A percentile compares a stretch with the other conserved stretches of the same genome.
Conservation (phyloP, 1,284 basidiomycete genomes). For the Malassezia caprae region DNA sequence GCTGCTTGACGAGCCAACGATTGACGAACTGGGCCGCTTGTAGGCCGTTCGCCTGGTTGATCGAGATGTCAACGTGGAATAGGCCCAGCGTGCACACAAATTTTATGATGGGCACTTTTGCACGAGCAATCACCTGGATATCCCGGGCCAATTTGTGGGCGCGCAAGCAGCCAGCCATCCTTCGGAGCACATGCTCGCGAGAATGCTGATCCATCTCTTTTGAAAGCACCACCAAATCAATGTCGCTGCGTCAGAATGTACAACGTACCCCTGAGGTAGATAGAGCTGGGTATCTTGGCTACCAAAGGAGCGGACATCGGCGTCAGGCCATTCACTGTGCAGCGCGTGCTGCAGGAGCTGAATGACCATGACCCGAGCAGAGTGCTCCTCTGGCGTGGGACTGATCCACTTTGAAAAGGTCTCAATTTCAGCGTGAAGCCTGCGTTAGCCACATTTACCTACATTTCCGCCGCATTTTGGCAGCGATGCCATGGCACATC, state of each 20-base stretch:
- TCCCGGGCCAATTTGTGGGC: conserved; percentile 52
- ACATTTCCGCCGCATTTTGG: conserved; percentile 58
- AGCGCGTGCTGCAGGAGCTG: conserved; percentile 64
- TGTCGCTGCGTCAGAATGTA: conserved; percentile 52
- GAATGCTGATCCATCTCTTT: conserved; percentile 46
- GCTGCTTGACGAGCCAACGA: conserved; percentile 64
- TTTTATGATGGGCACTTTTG: conserved; percentile 87
- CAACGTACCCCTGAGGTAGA: conserved; percentile 77
- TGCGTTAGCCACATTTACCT: conserved; percentile 2
- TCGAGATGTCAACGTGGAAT: conserved; percentile 46
- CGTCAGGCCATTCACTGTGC: conserved; percentile 62
- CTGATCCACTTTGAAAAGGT: conserved; percentile 80
- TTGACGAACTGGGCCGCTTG: conserved; percentile 70
- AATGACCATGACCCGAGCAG: conserved; percentile 67
- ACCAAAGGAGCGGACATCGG: conserved; percentile 75
- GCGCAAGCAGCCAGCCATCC: conserved; percentile 50
- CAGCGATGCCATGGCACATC: conserved; percentile 70
- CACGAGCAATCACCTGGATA: conserved; percentile 75
- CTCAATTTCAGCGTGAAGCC: conserved; percentile 38
- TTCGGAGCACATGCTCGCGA: conserved; percentile 48
- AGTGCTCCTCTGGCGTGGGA: conserved; percentile 73
- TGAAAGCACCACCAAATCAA: conserved; percentile 55
- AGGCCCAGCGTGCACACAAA: conserved; percentile 64
- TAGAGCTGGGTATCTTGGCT: conserved; percentile 90
- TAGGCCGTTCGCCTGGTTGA: conserved; percentile 60